These are phyloP conservation scores for Colletotrichum siamense DNA, from an alignment of 2,329 filamentous ascomycete species.

Conservation along the genomic window DNA sequence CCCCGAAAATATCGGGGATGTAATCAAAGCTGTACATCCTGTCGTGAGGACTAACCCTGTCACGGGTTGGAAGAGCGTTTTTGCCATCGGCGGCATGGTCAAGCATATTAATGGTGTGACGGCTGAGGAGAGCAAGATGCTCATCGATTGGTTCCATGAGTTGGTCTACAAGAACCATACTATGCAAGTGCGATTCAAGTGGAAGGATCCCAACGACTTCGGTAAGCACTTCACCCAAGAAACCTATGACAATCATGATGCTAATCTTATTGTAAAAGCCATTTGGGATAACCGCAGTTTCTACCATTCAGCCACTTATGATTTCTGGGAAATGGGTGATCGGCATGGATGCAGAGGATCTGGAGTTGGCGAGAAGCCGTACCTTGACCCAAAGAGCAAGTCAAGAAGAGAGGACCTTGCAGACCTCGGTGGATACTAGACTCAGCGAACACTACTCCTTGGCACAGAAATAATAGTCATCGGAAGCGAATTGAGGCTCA, in stretches of 20 bases:
- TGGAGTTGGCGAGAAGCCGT: conserved; percentile 46
- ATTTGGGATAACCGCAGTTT: conserved; percentile 70
- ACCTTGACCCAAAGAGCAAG: conserved; percentile 40
- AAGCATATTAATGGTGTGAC: conserved; percentile 59
- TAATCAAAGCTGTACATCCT: conserved; percentile 55
- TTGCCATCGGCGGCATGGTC: conserved; percentile 54
- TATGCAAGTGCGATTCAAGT: conserved; percentile 57
- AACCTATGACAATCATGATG: conserved; percentile 23
- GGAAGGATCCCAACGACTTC: conserved; percentile 53
- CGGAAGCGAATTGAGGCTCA: neutral
- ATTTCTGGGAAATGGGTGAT: conserved; percentile 56
- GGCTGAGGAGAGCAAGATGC: conserved; percentile 55
- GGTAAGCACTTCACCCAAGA: neutral
- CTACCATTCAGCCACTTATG: conserved; percentile 62
- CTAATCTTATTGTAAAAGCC: conserved; percentile 33
- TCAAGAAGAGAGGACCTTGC: conserved; percentile 41
- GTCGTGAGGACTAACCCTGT: conserved; percentile 65
- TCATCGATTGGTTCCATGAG: conserved; percentile 52
- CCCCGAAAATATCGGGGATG: conserved; percentile 59
- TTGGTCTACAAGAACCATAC: conserved; percentile 60
- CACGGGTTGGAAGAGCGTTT: conserved; percentile 62
- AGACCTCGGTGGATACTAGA: neutral
- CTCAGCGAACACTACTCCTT: neutral
- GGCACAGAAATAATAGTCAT: neutral
- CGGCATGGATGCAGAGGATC: conserved; percentile 44